A percentile compares a stretch with the other conserved stretches of the same genome.
These are phyloP conservation scores for Zygotorulaspora chibaensis DNA, from an alignment of 805 yeast genomes.

Conservation along the genomic window DNA sequence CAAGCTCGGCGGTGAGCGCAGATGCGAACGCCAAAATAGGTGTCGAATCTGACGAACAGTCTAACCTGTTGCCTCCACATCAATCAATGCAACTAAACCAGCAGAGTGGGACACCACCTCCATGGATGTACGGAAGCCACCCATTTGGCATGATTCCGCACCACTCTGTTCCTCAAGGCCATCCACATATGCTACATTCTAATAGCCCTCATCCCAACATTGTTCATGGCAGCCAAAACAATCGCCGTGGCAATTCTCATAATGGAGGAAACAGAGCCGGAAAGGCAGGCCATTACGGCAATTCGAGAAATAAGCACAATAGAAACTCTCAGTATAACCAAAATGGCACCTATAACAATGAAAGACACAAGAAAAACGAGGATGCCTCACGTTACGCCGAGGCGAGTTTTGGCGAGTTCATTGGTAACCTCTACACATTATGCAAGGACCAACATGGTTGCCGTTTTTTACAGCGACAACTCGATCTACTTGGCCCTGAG, in stretches of 20 bases:
- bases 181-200: conserved; percentile 17
- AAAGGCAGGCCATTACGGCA: conserved; percentile 11
- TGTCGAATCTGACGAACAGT: conserved; percentile 2
- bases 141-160: conserved; percentile 30
- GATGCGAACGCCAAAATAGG: neutral
- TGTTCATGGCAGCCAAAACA: conserved; percentile 14
- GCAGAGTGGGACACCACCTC: conserved; percentile 29
- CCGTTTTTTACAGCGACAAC: conserved; percentile 81
- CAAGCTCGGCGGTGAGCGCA: conserved; percentile 1
- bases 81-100: conserved; percentile 20
- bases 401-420: conserved; percentile 63
- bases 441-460: conserved; percentile 98
- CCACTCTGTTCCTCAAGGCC: conserved; percentile 21
- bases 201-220: conserved; percentile 5
- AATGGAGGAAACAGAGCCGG: conserved; percentile 25
- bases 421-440: conserved; percentile 68
- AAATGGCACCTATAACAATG: conserved; percentile 11
- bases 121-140: conserved; percentile 34
- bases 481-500: conserved; percentile 57
- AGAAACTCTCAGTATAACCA: conserved; percentile 10
- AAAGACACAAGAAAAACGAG: conserved; percentile 39
- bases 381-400: conserved; percentile 68
- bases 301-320: conserved; percentile 14
- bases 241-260: conserved; percentile 12
- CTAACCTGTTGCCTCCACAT: conserved; percentile 1